Percentiles rank a stretch among this genome's conserved stretches.
Conservation (phyloP, 2,329 filamentous ascomycete species). For the Aspergillus alliaceus region DNA sequence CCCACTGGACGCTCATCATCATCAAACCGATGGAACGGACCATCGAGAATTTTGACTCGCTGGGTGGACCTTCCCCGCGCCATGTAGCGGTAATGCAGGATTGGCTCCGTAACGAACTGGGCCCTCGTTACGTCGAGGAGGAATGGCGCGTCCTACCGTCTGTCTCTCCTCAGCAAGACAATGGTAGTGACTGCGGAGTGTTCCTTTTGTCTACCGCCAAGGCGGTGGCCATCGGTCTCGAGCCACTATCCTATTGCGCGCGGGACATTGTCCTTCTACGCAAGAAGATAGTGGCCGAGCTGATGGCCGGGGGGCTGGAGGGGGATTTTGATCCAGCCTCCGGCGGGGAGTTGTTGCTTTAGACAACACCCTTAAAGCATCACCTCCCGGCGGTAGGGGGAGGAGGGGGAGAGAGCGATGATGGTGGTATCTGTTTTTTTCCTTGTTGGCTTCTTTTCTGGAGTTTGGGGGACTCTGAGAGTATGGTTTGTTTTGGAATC, state of each 20-base stretch:
- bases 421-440: not conserved
- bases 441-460: not conserved
- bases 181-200: constrained; percentile 52
- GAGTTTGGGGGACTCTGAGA: not conserved
- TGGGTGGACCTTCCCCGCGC: constrained; percentile 33
- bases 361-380: too few relatives aligned
- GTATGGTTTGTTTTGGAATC: constrained; percentile 7
- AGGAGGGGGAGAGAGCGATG: not conserved
- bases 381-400: not conserved
- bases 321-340: constrained; percentile 41
- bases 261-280: constrained; percentile 42
- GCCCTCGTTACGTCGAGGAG: constrained; percentile 37
- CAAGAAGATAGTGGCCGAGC: constrained; percentile 49
- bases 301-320: constrained; percentile 46
- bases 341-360: constrained; percentile 25
- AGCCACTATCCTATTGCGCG: constrained; percentile 44
- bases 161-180: constrained; percentile 45
- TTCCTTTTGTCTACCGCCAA: constrained; percentile 52
- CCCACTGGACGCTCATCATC: constrained; percentile 52
- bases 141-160: constrained; percentile 46
- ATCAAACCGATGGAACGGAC: constrained; percentile 43
- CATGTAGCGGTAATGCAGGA: constrained; percentile 39
- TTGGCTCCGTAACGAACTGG: constrained; percentile 47
- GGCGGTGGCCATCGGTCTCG: constrained; percentile 45
- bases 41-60: constrained; percentile 51